Percentiles rank a stretch among this genome's conserved stretches.
phyloP scores from a whole-genome alignment of 768 basidiomycete species.

The Lactarius evosmus region DNA sequence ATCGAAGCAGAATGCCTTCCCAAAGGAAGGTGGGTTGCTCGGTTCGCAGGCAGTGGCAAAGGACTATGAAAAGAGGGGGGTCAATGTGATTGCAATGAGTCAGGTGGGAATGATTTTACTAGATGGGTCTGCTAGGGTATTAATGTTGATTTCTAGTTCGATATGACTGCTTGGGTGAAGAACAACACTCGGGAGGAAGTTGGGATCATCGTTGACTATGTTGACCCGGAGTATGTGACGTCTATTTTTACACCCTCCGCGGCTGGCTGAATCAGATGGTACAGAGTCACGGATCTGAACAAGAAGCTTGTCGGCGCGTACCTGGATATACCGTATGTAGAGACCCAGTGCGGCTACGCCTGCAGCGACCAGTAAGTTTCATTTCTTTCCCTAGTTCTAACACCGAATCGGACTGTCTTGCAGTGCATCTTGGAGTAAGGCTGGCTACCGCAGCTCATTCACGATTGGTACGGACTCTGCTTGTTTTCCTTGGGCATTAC shows the following conservation, averaged over 20 bases:
- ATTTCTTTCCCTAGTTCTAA: slow-evolving; percentile 30
- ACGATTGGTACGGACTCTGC: slow-evolving; percentile 58
- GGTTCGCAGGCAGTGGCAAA: slow-evolving; percentile 88
- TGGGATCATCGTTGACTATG: slow-evolving; percentile 81
- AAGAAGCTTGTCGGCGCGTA: slow-evolving; percentile 73
- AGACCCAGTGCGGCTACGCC: slow-evolving; percentile 91
- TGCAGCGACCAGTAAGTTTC: slow-evolving; percentile 83
- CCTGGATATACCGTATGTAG: slow-evolving; percentile 78
- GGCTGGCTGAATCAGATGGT: slow-evolving; percentile 11
- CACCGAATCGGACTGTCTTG: slow-evolving; percentile 32
- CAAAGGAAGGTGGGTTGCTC: slow-evolving; percentile 76
- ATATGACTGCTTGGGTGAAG: slow-evolving; percentile 96
- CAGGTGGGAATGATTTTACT: slow-evolving; percentile 48
- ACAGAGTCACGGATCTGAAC: slow-evolving; percentile 77
- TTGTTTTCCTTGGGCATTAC: slow-evolving; percentile 4
- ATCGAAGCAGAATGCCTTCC: background rate
- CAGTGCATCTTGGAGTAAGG: slow-evolving; percentile 81
- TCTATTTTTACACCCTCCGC: slow-evolving; percentile 5
- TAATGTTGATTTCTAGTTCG: slow-evolving; percentile 49
- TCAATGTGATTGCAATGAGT: slow-evolving; percentile 78
- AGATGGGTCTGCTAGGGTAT: slow-evolving; percentile 8
- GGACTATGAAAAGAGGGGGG: slow-evolving; percentile 59
- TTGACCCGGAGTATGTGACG: slow-evolving; percentile 53
- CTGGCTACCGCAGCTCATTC: slow-evolving; percentile 82
- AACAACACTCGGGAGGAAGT: slow-evolving; percentile 56